Evolutionary conservation across 805 yeast genomes (phyloP), one percentile per base, ranked within the genome.

Genomic region (Scheffersomyces coipomensis): DNA sequence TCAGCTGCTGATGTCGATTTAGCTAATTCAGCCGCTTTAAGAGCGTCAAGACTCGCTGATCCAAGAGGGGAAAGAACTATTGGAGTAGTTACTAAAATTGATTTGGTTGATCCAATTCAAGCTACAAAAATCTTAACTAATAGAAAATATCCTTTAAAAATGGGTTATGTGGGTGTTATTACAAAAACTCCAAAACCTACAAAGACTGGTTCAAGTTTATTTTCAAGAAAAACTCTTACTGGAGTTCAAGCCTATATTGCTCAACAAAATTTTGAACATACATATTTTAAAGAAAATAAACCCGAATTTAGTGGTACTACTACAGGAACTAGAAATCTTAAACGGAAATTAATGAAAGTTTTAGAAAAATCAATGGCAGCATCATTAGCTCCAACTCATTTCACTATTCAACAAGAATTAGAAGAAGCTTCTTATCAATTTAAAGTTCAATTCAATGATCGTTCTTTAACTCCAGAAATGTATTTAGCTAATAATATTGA

Each of bases 101-200:
- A 93, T 63, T 72, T 93, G 38, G 96, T 95, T 2, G 85, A 82
- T 18, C 85, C 97, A 0, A 75, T 74, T 33, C 62, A 71, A 12
- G 99, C 96, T 0, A 75, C 78, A 35, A 71, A 67, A 6, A 77
- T 87, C 16, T 67, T 93, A 44, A 73, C 76, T 21, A 91, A 91
- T 62, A 80, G 75, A 47, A 86, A 83, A 53, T 95, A 95, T 54
- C 98, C 99, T 0, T 68, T 93, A 44, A 81, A 77, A 52, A 87
- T 93, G 96, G 99, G 99, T 0, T 93, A 93, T 58, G 98, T 93
- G 16, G 99, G 99, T 41, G 98, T 95, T n/a, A 84, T 95, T 15
- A 87, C 97, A 2, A 85, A 80, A 48, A 76, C 86, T 0, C 96
- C 93, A 5, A 66, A 55, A 15, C 63, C 76, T 0, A 40, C 44